Conservation (phyloP, 352 stramenopile species). For the Phytopythium chamaehyphon region DNA sequence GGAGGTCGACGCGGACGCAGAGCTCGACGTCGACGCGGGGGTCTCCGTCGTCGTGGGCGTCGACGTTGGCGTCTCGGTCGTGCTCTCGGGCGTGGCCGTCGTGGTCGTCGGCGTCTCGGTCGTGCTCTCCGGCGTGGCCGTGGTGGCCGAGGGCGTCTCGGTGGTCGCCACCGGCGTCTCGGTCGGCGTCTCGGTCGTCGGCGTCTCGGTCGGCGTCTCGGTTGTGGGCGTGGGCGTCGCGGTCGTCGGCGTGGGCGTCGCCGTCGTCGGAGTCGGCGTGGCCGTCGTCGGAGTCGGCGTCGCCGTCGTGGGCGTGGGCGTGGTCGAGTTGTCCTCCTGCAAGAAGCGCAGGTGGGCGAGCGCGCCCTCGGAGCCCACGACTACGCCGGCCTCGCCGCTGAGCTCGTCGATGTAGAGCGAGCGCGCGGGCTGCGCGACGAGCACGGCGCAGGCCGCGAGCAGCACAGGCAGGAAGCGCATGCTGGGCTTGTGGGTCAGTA, state of each 20-base stretch:
- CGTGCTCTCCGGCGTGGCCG: constrained; percentile 14
- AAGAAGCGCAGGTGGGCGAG: constrained; percentile 1
- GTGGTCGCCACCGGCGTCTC: constrained; percentile 4
- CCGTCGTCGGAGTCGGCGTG: constrained; percentile 8
- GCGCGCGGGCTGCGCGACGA: not conserved
- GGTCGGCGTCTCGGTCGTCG: constrained; percentile 10
- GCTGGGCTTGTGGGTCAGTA: not conserved
- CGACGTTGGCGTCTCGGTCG: constrained; percentile 7
- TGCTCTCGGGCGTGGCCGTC: constrained; percentile 12
- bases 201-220: constrained; percentile 9
- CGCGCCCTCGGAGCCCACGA: constrained; percentile 1
- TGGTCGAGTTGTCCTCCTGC: constrained; percentile 7
- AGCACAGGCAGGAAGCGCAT: constrained; percentile 1
- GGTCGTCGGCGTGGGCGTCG: constrained; percentile 13
- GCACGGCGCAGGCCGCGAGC: not conserved
- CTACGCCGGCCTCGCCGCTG: not conserved
- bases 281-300: constrained; percentile 5
- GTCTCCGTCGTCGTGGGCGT: constrained; percentile 10
- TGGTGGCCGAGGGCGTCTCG: constrained; percentile 15
- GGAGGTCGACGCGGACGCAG: constrained; percentile 9
- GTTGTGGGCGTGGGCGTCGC: constrained; percentile 10
- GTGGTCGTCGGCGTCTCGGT: constrained; percentile 18
- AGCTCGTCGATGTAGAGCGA: not conserved
- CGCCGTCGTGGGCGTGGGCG: constrained; percentile 6
- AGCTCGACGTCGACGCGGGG: constrained; percentile 6